Percentiles rank a stretch among this genome's conserved stretches.
Evolutionary conservation across 1,284 basidiomycete species (phyloP).

Genomic region (Moniliella sp.): DNA sequence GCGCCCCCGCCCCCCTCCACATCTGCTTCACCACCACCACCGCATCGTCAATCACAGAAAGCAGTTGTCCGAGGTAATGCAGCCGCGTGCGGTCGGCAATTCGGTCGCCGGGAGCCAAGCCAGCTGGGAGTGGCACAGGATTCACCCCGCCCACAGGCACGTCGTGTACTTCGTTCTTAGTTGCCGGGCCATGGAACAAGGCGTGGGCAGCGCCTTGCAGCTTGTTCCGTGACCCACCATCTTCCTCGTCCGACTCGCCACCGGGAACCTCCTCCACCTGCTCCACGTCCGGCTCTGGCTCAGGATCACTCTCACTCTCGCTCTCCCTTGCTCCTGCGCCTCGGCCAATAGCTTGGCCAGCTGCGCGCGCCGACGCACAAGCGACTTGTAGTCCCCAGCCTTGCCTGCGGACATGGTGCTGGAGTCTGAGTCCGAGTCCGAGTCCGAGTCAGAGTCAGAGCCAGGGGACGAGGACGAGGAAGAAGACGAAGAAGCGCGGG

Average conservation of each 20-base stretch:
- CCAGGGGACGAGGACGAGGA: neutral
- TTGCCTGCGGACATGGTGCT: neutral
- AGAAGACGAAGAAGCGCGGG: neutral
- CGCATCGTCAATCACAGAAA: slow-evolving; percentile 25
- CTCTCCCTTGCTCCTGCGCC: neutral
- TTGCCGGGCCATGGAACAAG: slow-evolving; percentile 6
- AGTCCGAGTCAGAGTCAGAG: neutral
- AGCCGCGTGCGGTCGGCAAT: slow-evolving; percentile 2
- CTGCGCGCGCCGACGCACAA: neutral
- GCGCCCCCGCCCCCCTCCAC: slow-evolving; percentile 1
- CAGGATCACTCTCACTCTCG: neutral
- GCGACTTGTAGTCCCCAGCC: neutral
- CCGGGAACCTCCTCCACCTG: slow-evolving; percentile 1
- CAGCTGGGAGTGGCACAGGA: slow-evolving; percentile 5
- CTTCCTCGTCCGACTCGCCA: slow-evolving; percentile 13
- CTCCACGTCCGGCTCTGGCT: neutral
- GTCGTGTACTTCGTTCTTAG: slow-evolving; percentile 27
- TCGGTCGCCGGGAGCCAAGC: too few species aligned
- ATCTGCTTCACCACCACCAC: slow-evolving; percentile 22
- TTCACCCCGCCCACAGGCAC: slow-evolving; percentile 10
- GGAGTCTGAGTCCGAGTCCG: slow-evolving; percentile 1
- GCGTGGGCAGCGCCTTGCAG: neutral
- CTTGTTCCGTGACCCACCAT: slow-evolving; percentile 2
- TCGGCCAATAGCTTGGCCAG: neutral
- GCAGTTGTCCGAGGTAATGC: slow-evolving; percentile 14